phyloP scores from a whole-genome alignment of 306 rosid species.

The Medicago arabica region DNA sequence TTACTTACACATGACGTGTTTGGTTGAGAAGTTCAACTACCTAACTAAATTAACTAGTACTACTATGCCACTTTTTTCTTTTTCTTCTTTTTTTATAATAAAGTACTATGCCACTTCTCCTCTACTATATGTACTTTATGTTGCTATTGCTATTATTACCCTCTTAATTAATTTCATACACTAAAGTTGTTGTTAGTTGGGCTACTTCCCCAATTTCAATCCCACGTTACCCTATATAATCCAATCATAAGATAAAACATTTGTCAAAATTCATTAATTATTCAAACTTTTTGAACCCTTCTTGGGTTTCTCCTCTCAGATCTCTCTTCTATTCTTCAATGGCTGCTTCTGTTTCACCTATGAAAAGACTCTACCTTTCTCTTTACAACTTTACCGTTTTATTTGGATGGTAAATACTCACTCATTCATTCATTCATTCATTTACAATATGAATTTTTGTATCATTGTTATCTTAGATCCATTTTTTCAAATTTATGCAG shows the following conservation, averaged over 20 bases:
- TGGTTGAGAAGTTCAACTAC: not conserved
- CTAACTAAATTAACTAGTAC: not conserved
- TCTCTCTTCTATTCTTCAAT: constrained; percentile 46
- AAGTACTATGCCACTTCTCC: not conserved
- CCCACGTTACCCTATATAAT: not conserved
- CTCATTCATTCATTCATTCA: not conserved
- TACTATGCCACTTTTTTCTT: not conserved
- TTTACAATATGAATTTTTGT: not conserved
- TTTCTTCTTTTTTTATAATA: too few species aligned
- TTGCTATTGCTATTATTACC: not conserved
- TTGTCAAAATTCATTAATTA: not conserved
- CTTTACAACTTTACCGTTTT: constrained; percentile 78
- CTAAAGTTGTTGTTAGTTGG: not conserved
- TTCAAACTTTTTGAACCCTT: not conserved
- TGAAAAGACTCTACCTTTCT: constrained; percentile 69
- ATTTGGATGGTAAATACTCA: constrained; percentile 67
- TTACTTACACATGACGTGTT: not conserved
- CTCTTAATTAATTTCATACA: not conserved
- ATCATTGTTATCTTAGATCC: not conserved
- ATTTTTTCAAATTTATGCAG: constrained; percentile 46
- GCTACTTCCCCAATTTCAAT: not conserved
- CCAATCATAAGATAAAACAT: not conserved
- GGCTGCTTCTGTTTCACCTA: constrained; percentile 57
- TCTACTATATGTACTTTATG: too few species aligned
- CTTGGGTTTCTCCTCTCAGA: constrained; percentile 19